phyloP scores from a whole-genome alignment of 768 basidiomycete species.

The Rhizopogon vesiculosus region DNA sequence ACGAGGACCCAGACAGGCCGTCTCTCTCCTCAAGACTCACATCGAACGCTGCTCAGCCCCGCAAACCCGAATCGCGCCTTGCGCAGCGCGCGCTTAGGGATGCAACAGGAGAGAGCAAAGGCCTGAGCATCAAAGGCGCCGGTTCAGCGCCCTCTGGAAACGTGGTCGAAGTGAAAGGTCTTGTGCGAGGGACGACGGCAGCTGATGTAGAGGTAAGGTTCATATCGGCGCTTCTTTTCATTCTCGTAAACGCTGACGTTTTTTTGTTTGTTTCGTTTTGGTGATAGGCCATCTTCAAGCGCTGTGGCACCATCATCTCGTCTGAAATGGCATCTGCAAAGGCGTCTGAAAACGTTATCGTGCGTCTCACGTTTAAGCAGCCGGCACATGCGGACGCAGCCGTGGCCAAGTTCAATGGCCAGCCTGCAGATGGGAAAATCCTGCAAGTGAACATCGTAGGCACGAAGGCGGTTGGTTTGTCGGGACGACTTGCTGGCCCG shows the following conservation, averaged over 20 bases:
- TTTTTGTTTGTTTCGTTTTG: not conserved
- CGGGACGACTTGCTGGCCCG: slow-evolving; percentile 53
- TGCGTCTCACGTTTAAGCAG: slow-evolving; percentile 71
- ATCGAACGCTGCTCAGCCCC: slow-evolving; percentile 34
- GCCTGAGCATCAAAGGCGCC: slow-evolving; percentile 68
- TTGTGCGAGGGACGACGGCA: slow-evolving; percentile 72
- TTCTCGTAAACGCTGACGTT: not conserved
- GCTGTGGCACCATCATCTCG: slow-evolving; percentile 62
- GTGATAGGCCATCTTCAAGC: slow-evolving; percentile 67
- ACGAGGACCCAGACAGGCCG: slow-evolving; percentile 50
- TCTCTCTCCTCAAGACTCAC: slow-evolving; percentile 54
- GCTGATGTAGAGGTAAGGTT: slow-evolving; percentile 61
- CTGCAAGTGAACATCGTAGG: slow-evolving; percentile 65
- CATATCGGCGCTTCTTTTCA: not conserved
- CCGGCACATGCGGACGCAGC: slow-evolving; percentile 58
- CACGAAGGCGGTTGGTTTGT: slow-evolving; percentile 47
- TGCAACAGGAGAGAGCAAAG: slow-evolving; percentile 36
- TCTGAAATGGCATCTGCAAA: slow-evolving; percentile 18
- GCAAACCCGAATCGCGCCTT: slow-evolving; percentile 51
- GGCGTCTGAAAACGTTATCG: slow-evolving; percentile 38
- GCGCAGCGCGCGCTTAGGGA: slow-evolving; percentile 62
- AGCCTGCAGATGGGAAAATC: slow-evolving; percentile 77
- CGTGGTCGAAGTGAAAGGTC: slow-evolving; percentile 69
- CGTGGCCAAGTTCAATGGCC: slow-evolving; percentile 71
- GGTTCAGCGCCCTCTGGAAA: slow-evolving; percentile 48